Evolutionary conservation across 1,284 basidiomycete species (phyloP).

Genomic region (Coriolopsis trogii): DNA sequence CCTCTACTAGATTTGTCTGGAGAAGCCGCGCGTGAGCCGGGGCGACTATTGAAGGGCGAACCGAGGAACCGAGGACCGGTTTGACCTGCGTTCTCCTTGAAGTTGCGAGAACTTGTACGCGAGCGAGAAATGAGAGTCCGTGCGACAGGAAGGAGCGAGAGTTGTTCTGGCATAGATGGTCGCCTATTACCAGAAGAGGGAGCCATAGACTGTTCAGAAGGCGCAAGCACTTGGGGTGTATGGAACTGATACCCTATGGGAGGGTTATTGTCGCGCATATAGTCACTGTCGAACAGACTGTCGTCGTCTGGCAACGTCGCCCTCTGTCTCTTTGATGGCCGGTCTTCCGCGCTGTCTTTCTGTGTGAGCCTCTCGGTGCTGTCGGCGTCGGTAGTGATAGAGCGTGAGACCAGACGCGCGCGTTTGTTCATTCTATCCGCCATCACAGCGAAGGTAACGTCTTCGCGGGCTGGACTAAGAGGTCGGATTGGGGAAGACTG

Average conservation of each 20-base stretch:
- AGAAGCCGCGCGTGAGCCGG: slow-evolving; percentile 45
- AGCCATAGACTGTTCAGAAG: slow-evolving; percentile 21
- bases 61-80: slow-evolving; percentile 33
- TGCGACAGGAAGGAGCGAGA: slow-evolving; percentile 48
- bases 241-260: slow-evolving; percentile 12
- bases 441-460: slow-evolving; percentile 46
- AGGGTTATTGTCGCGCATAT: slow-evolving; percentile 18
- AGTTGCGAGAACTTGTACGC: slow-evolving; percentile 47
- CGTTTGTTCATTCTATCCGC: slow-evolving; percentile 51
- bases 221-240: slow-evolving; percentile 24
- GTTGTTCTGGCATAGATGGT: slow-evolving; percentile 30
- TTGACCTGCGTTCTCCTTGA: slow-evolving; percentile 47
- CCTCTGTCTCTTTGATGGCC: slow-evolving; percentile 27
- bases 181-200: slow-evolving; percentile 16
- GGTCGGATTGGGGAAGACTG: slow-evolving; percentile 41
- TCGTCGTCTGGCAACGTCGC: slow-evolving; percentile 9
- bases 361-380: background rate
- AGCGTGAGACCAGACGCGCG: slow-evolving; percentile 39
- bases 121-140: slow-evolving; percentile 45
- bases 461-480: slow-evolving; percentile 35
- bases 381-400: slow-evolving; percentile 6
- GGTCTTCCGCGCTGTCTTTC: slow-evolving; percentile 14
- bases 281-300: slow-evolving; percentile 3
- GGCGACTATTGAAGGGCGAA: slow-evolving; percentile 44
- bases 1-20: slow-evolving; percentile 31